Evolutionary conservation across 2,329 filamentous ascomycete species (phyloP), one percentile per base, ranked within the genome.

Genomic region (Pseudogymnoascus sp.): DNA sequence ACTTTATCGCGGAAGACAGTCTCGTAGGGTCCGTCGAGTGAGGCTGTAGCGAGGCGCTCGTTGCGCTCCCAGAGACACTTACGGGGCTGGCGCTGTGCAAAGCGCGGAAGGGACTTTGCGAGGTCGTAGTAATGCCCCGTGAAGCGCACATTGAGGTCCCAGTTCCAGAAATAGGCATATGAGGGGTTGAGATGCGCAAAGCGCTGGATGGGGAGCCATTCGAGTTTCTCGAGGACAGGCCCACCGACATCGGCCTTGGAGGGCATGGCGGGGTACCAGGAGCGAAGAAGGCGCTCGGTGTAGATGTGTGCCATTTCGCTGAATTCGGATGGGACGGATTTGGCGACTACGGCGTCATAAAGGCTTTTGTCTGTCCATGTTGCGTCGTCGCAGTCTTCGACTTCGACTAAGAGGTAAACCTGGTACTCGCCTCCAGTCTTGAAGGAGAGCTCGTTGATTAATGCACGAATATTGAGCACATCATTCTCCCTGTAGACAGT

Each of bases 101-200:
- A 91, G 1, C 80, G 75, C 21, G 77, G 75, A 6, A 91, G 75
- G 65, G 86, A 86, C 68, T 88, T 82, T 46, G 91, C 83, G 67
- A 93, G 84, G 69, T 93, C 88, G 74, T 93, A 93, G 76, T 92
- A 87, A 66, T 95, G 89, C 7, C 90, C 90, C 0, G 87, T 91
- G 71, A 89, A 88, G 59, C 91, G 83, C 34, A 88, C 86, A 71
- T 95, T 90, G 76, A 91, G 89, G 72, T 95, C 91, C 89, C 90
- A 95, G 18, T 70, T 68, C 68, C 68, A 70, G 59, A 63, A 81
- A 69, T 84, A 91, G 68, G 93, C 88, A 67, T 90, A 95, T 69
- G 93, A 86, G 0, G 89, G 89, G 69, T 91, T 87, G 60, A 88
- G 87, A 69, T 88, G 82, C 64, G 84, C 84, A 71, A 93, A 92